These are phyloP conservation scores for Aureobasidium sp. DNA, from an alignment of 2,329 filamentous ascomycete genomes.

Conservation along the genomic window DNA sequence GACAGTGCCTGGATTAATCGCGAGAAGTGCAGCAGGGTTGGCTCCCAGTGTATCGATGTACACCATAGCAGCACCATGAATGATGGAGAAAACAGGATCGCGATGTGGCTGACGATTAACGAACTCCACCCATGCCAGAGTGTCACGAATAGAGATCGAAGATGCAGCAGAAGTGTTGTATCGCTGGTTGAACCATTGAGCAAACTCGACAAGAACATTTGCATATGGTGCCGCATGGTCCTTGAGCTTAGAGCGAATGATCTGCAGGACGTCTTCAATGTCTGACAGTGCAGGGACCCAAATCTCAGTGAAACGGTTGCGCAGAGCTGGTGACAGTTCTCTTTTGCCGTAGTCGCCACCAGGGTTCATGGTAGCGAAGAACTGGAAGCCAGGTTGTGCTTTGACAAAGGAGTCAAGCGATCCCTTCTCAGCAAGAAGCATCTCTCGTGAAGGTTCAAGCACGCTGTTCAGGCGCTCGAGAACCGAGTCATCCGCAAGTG, in stretches of 20 bases:
- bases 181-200: conserved; percentile 80
- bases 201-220: conserved; percentile 69
- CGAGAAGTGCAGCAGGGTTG: conserved; percentile 81
- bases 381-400: conserved; percentile 75
- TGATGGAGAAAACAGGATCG: conserved; percentile 31
- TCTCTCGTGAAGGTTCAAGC: conserved; percentile 74
- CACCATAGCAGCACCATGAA: conserved; percentile 90
- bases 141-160: conserved; percentile 81
- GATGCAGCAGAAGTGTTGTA: conserved; percentile 68
- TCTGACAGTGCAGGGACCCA: conserved; percentile 90
- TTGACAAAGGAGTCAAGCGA: conserved; percentile 70
- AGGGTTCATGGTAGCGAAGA: conserved; percentile 98
- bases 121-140: conserved; percentile 89
- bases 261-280: conserved; percentile 76
- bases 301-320: conserved; percentile 97
- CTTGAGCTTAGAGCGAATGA: conserved; percentile 67
- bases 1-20: conserved; percentile 61
- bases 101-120: conserved; percentile 51
- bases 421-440: conserved; percentile 90
- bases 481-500: conserved; percentile 93
- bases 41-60: conserved; percentile 93
- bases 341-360: conserved; percentile 98
- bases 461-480: conserved; percentile 94
- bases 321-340: conserved; percentile 85
- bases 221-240: conserved; percentile 48